Evolutionary conservation across 768 basidiomycete species (phyloP).

Genomic region (Termitomyces sp.): DNA sequence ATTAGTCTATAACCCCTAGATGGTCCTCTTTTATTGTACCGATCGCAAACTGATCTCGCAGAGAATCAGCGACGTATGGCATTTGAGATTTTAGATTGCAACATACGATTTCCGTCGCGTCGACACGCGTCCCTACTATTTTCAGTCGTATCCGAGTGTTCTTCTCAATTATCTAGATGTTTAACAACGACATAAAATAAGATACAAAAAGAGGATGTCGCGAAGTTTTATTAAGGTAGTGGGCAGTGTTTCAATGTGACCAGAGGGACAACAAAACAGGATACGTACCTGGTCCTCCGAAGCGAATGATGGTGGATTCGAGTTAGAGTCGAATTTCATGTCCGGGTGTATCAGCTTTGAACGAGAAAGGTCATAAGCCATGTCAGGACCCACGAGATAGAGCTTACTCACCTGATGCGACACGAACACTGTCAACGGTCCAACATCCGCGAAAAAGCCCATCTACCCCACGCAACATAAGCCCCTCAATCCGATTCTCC

Average conservation of each 20-base stretch:
- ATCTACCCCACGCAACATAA: conserved; percentile 48
- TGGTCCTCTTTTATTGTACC: conserved; percentile 99
- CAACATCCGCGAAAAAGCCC: conserved; percentile 98
- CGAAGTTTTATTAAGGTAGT: not conserved
- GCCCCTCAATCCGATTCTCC: not conserved
- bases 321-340: conserved; percentile 91
- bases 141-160: conserved; percentile 89
- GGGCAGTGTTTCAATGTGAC: not conserved
- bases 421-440: conserved; percentile 90
- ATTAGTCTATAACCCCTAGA: conserved; percentile 82
- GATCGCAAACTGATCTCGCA: conserved; percentile 73
- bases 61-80: not conserved
- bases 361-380: not conserved
- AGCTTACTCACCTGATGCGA: conserved; percentile 75
- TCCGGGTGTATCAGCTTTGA: conserved; percentile 89
- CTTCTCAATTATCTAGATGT: conserved; percentile 82
- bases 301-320: conserved; percentile 94
- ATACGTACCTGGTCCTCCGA: conserved; percentile 77
- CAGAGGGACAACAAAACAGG: not conserved
- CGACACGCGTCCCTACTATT: conserved; percentile 97
- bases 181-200: not conserved
- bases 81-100: not conserved
- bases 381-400: not conserved
- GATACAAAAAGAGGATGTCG: not conserved
- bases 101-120: conserved; percentile 94